Evolutionary conservation across 1,139 yeast species (phyloP).

Genomic region (Blastobotrys buckinghamii): DNA sequence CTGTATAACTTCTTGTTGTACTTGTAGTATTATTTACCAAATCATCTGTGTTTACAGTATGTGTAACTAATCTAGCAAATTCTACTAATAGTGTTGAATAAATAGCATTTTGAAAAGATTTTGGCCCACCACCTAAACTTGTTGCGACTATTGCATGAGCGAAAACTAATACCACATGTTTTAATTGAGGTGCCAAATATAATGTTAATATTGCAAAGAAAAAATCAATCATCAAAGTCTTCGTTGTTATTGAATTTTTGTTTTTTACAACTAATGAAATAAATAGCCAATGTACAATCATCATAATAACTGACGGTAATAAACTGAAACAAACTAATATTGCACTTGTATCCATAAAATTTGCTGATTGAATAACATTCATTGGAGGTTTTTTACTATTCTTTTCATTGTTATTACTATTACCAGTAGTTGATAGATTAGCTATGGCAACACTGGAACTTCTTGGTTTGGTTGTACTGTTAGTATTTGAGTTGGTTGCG

Average conservation of each 20-base stretch:
- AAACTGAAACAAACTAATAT: constrained; percentile 27
- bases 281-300: constrained; percentile 26
- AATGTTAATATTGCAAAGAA: constrained; percentile 23
- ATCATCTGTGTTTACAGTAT: not conserved
- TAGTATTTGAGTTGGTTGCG: not conserved
- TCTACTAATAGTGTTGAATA: constrained; percentile 27
- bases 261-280: constrained; percentile 15
- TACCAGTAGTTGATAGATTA: not conserved
- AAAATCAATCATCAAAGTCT: constrained; percentile 5
- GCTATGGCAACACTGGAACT: not conserved
- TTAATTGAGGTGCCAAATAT: constrained; percentile 24
- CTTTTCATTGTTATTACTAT: not conserved
- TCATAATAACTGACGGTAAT: constrained; percentile 27
- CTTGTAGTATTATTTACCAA: not conserved
- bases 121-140: constrained; percentile 31
- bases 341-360: constrained; percentile 32
- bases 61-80: not conserved
- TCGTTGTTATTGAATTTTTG: not conserved
- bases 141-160: constrained; percentile 35
- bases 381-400: constrained; percentile 2
- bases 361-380: constrained; percentile 25
- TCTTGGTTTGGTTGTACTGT: not conserved
- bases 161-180: constrained; percentile 26
- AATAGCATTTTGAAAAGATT: constrained; percentile 29
- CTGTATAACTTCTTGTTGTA: not conserved